Evolutionary conservation across 1,284 basidiomycete species (phyloP), one percentile per base, ranked within the genome.

Genomic region (Ceratobasidium sp.): DNA sequence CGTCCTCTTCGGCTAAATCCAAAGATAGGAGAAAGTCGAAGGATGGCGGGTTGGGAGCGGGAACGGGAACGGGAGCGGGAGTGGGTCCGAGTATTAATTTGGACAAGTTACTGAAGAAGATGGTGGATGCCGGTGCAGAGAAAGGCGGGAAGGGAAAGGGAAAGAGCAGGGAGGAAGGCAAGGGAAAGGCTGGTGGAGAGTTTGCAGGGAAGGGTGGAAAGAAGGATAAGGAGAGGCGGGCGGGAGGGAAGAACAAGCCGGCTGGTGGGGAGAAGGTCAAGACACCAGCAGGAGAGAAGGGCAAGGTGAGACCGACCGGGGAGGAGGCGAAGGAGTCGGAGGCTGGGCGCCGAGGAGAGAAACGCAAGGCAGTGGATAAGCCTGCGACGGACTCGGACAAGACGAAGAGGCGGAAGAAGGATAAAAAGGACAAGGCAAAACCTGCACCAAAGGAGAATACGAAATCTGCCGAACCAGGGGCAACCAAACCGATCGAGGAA

Each of bases 71-170:
- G 38, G 34, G n/a, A 20, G 13, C 6, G 7, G 27, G 25, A 15
- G 12, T 25, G 17, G 31, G 38, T 13, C 31, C 32, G 29, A 52
- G 42, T 65, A 53, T 54, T 12, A n/a, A 65, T n/a, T 31, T 95
- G 53, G 90, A 94, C 75, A 93, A 88, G 77, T 81, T 96, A 53
- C 84, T 94, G 79, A 82, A 83, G 69, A 86, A 83, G 74, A 80
- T 93, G 54, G 32, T 62, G 54, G 74, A 69, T 47, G 73, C 73
- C 64, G 71, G 60, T 70, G 73, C 72, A 69, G 49, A 72, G 69
- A 65, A 64, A 69, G 71, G 72, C 54, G 71, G 62, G 42, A 60
- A 49, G 56, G 54, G 72, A 60, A 69, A 65, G 35, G 35, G 58
- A 42, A 40, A 17, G 38, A 40, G 38, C 8, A 40, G 38, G 38